Evolutionary conservation across 2,329 filamentous ascomycete genomes (phyloP).

Genomic region (Moelleriella libera): DNA sequence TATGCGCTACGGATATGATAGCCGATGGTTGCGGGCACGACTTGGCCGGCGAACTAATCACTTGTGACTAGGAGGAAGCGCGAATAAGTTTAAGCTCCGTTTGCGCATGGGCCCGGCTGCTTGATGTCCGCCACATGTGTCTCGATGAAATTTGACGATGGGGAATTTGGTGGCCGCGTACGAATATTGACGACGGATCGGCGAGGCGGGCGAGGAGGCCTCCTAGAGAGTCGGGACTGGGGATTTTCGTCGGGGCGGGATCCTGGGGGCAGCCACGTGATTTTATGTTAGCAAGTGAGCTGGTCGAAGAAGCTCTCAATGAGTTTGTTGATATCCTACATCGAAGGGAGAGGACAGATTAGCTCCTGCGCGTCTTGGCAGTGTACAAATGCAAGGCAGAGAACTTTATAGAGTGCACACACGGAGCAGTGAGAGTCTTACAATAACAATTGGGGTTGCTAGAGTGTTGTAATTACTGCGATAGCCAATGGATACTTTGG

Average conservation of each 20-base stretch:
- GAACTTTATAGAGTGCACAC: too few species aligned
- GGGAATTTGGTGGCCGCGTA: slow-evolving; percentile 3
- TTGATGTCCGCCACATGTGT: slow-evolving; percentile 9
- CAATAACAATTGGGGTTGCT: slow-evolving; percentile 19
- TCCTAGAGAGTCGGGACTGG: too few species aligned
- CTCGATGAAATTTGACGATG: slow-evolving; percentile 5
- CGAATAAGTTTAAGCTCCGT: slow-evolving; percentile 19
- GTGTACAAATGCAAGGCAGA: not conserved
- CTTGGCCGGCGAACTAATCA: slow-evolving; percentile 6
- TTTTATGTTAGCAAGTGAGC: not conserved
- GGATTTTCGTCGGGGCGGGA: not conserved
- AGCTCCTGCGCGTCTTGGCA: slow-evolving; percentile 2
- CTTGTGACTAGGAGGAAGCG: slow-evolving; percentile 14
- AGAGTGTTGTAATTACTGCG: slow-evolving; percentile 17
- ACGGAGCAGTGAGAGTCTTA: slow-evolving; percentile 8
- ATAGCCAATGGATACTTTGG: slow-evolving; percentile 23
- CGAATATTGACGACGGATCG: slow-evolving; percentile 16
- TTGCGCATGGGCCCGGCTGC: slow-evolving; percentile 21
- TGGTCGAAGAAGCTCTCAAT: not conserved
- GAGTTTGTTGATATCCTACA: slow-evolving; percentile 1
- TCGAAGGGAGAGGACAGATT: slow-evolving; percentile 2
- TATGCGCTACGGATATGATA: not conserved
- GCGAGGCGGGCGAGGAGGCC: slow-evolving; percentile 3
- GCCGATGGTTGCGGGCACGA: not conserved
- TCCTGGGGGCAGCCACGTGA: not conserved